Percentiles rank a stretch among this genome's conserved stretches.
These are phyloP conservation scores for Ceratocystiopsis brevicomis DNA, from an alignment of 2,329 filamentous ascomycete species.

Conservation along the genomic window DNA sequence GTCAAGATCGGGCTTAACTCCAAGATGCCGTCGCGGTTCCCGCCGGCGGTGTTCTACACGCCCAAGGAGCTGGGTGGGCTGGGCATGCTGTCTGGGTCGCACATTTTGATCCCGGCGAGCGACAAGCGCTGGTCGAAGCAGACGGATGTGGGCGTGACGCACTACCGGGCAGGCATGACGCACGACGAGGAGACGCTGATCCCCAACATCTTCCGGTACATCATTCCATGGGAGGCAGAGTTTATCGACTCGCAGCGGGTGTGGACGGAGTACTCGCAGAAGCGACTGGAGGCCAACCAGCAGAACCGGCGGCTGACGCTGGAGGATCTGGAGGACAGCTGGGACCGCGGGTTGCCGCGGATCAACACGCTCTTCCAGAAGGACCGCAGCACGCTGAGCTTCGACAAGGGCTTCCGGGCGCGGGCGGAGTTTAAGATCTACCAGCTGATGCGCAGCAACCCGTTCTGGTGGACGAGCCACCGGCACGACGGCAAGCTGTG, in stretches of 20 bases:
- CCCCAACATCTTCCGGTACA: slow-evolving; percentile 97
- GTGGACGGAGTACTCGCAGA: slow-evolving; percentile 98
- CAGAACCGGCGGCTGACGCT: slow-evolving; percentile 88
- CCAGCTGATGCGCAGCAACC: slow-evolving; percentile 97
- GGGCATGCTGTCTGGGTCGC: slow-evolving; percentile 96
- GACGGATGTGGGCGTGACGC: slow-evolving; percentile 89
- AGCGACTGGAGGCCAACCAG: slow-evolving; percentile 88
- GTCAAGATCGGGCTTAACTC: slow-evolving; percentile 98
- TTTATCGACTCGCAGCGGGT: slow-evolving; percentile 98
- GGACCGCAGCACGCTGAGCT: slow-evolving; percentile 86
- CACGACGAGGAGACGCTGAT: slow-evolving; percentile 96
- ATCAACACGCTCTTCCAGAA: slow-evolving; percentile 99
- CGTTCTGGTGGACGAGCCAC: slow-evolving; percentile 98
- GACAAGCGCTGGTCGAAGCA: slow-evolving; percentile 98
- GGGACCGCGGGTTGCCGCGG: slow-evolving; percentile 90
- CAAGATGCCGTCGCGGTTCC: slow-evolving; percentile 98
- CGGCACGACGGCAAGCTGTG: slow-evolving; percentile 93
- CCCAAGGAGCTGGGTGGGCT: slow-evolving; percentile 93
- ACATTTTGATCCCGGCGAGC: slow-evolving; percentile 90
- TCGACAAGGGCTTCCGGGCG: slow-evolving; percentile 94
- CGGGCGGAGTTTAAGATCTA: slow-evolving; percentile 96
- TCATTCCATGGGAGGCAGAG: slow-evolving; percentile 96
- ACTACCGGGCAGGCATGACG: slow-evolving; percentile 94
- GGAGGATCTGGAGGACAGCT: slow-evolving; percentile 93
- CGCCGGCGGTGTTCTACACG: slow-evolving; percentile 94